Percentiles rank a stretch among this genome's conserved stretches.
These are phyloP conservation scores for Ganoderma boninense DNA, from an alignment of 1,284 basidiomycete species.

Conservation along the genomic window DNA sequence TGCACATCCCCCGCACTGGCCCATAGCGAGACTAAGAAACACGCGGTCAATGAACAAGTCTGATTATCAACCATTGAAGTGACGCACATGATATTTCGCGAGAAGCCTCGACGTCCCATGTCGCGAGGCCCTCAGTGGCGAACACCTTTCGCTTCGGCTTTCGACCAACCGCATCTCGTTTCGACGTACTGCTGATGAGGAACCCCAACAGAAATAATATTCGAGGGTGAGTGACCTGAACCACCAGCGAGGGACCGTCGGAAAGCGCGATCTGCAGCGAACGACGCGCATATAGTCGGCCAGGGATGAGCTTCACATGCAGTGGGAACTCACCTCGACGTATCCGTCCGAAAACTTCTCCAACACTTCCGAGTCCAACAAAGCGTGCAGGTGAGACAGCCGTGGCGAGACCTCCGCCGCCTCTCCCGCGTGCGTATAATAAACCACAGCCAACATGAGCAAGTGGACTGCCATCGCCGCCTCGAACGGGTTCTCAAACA, in stretches of 20 bases:
- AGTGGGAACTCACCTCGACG: conserved; percentile 50
- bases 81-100: conserved; percentile 47
- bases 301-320: too few relatives aligned
- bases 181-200: conserved; percentile 68
- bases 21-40: conserved; percentile 52
- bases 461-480: conserved; percentile 56
- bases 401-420: conserved; percentile 53
- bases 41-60: neutral
- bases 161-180: conserved; percentile 75
- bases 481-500: conserved; percentile 50
- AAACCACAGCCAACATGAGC: conserved; percentile 66
- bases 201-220: conserved; percentile 69
- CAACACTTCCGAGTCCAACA: conserved; percentile 66
- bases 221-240: conserved; percentile 74
- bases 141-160: conserved; percentile 77
- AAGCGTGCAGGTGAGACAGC: conserved; percentile 63
- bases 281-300: conserved; percentile 14
- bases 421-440: conserved; percentile 63
- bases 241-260: conserved; percentile 52
- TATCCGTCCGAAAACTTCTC: conserved; percentile 57
- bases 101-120: conserved; percentile 55
- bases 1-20: conserved; percentile 58
- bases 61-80: neutral
- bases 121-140: conserved; percentile 66
- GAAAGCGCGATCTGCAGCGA: conserved; percentile 44